Evolutionary conservation across 2,329 filamentous ascomycete genomes (phyloP), one percentile per base, ranked within the genome.

Genomic region (Ampelomyces quisqualis): DNA sequence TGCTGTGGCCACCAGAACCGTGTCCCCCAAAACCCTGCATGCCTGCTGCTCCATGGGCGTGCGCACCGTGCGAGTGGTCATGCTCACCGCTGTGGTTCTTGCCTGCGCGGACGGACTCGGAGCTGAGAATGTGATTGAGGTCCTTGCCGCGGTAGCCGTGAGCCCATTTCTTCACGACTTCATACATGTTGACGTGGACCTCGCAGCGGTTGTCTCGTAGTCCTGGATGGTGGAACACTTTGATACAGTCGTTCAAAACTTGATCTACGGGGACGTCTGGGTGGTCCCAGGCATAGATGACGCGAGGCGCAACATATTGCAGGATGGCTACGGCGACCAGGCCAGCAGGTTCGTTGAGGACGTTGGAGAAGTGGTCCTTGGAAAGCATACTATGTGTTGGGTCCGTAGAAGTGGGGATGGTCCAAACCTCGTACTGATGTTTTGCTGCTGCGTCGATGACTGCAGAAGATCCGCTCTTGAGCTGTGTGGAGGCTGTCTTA

Each of bases 201-300:
- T 95, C 87, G 42, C 87, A 73, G 40, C 77, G 75, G 39, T 86
- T 82, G 55, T 93, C 80, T 17, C 91, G 84, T 20, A 89, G 74
- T 5, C 86, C 86, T 1, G 93, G 93, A 64, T 98, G 93, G 66
- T 98, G 93, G 73, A 97, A 95, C 8, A 88, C 83, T 17, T 81
- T 80, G 32, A 90, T 73, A 27, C 94, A 81, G 54, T 97, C 91
- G 49, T 88, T 76, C 48, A 90, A 76, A 1, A 97, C 85, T 67
- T 94, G 86, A 24, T 94, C 80, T 3, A 93, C 85, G 0, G 88
- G 81, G 0, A 95, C 83, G 29, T 85, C 82, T 2, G 86, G 80
- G 64, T 97, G 87, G 51, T 97, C 88, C 89, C 90, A 97, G 3
- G 90, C 91, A 62, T 91, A 95, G 14, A 98, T 77, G 33, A 97